These are phyloP conservation scores for Fraxinus sp. DNA, from an alignment of 305 asterid genomes.

Conservation along the genomic window DNA sequence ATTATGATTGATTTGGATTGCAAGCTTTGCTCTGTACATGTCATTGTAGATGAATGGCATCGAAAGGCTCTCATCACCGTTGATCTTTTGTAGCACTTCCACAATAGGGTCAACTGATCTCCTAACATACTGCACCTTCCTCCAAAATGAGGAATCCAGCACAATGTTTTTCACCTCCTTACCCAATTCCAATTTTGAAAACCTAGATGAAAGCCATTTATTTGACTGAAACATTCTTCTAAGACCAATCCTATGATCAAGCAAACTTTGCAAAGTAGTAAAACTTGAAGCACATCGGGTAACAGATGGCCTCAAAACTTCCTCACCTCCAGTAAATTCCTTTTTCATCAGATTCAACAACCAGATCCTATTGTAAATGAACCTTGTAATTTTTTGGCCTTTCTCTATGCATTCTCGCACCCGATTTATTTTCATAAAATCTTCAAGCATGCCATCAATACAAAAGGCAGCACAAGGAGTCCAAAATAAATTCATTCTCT, in stretches of 20 bases:
- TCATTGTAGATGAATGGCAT: conserved; percentile 74
- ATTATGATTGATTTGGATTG: conserved; percentile 68
- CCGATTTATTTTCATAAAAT: conserved; percentile 63
- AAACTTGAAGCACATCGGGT: conserved; percentile 70
- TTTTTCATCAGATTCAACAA: conserved; percentile 74
- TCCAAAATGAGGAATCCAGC: conserved; percentile 84
- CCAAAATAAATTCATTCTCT: conserved; percentile 77
- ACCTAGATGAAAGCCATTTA: conserved; percentile 77
- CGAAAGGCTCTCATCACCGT: conserved; percentile 67
- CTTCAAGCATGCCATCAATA: conserved; percentile 73
- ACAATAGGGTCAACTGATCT: conserved; percentile 79
- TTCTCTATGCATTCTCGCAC: conserved; percentile 78
- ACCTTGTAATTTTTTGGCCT: conserved; percentile 75
- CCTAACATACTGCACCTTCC: conserved; percentile 67
- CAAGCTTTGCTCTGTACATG: conserved; percentile 73
- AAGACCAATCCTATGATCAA: conserved; percentile 73
- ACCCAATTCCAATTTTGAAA: conserved; percentile 74
- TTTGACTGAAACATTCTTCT: conserved; percentile 77
- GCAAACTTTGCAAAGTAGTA: conserved; percentile 68
- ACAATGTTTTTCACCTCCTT: conserved; percentile 79
- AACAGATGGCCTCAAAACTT: conserved; percentile 66
- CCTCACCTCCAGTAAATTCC: conserved; percentile 82
- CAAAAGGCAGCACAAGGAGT: conserved; percentile 86
- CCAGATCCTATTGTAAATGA: conserved; percentile 75
- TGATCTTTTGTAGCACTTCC: conserved; percentile 74